Evolutionary conservation across 2,329 filamentous ascomycete genomes (phyloP).

Genomic region (Exophiala dermatitidis): DNA sequence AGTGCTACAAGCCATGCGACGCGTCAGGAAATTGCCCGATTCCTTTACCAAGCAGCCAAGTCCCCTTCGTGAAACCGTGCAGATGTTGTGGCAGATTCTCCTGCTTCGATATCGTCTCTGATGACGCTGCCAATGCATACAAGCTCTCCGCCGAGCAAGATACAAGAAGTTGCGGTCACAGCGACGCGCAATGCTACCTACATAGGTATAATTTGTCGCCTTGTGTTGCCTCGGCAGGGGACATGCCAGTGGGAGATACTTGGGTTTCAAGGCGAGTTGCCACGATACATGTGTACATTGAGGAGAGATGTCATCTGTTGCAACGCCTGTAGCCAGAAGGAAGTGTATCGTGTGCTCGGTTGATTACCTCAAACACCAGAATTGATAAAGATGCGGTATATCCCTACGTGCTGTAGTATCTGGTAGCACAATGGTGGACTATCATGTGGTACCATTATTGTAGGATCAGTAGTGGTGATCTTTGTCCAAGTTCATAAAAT

Average conservation of each 20-base stretch:
- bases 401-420: no score
- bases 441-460: no score
- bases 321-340: no score
- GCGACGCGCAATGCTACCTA: constrained; percentile 1
- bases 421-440: no score
- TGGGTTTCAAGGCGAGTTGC: not conserved
- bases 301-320: not conserved
- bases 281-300: not conserved
- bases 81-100: not conserved
- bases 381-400: no score
- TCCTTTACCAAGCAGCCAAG: not conserved
- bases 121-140: not conserved
- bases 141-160: constrained; percentile 1
- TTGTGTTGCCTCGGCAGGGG: constrained; percentile 2
- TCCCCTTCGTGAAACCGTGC: not conserved
- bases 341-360: not conserved
- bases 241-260: not conserved
- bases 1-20: not conserved
- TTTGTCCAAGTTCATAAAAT: no score
- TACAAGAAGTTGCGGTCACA: not conserved
- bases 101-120: no score
- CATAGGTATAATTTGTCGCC: not conserved
- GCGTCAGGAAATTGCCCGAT: constrained; percentile 7
- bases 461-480: no score
- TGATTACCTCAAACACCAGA: not conserved